phyloP scores from a whole-genome alignment of 768 basidiomycete genomes.

The Austroboletus festivus region DNA sequence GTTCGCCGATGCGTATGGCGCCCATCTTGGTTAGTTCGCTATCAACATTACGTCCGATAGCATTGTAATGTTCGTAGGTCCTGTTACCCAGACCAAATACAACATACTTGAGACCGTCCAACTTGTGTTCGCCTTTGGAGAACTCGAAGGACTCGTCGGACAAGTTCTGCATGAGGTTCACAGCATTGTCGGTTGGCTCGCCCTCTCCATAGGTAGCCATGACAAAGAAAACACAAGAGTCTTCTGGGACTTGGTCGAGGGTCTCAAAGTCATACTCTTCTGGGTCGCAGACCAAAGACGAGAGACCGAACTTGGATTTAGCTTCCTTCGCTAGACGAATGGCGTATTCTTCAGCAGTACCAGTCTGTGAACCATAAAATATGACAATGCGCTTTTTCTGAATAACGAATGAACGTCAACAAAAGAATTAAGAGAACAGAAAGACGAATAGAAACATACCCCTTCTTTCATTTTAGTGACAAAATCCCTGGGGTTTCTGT shows the following conservation, averaged over 20 bases:
- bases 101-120: conserved; percentile 90
- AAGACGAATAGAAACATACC: conserved; percentile 46
- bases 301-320: conserved; percentile 92
- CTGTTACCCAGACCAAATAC: conserved; percentile 90
- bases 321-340: conserved; percentile 97
- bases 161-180: conserved; percentile 89
- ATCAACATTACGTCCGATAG: conserved; percentile 81
- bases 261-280: conserved; percentile 99
- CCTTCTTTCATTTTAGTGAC: conserved; percentile 91
- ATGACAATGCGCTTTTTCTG: conserved; percentile 97
- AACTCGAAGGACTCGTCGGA: conserved; percentile 87
- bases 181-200: conserved; percentile 97
- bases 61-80: conserved; percentile 96
- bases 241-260: conserved; percentile 85
- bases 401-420: conserved; percentile 2
- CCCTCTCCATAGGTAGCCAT: conserved; percentile 99
- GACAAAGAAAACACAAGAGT: conserved; percentile 88
- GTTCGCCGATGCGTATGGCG: conserved; percentile 77
- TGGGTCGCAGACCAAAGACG: conserved; percentile 95
- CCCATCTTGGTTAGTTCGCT: conserved; percentile 72
- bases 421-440: conserved; percentile 1
- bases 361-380: conserved; percentile 98
- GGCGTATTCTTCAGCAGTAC: conserved; percentile 97
- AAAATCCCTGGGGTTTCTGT: conserved; percentile 90
- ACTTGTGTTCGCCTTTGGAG: conserved; percentile 67